Evolutionary conservation across 306 rosid species (phyloP).

Genomic region (Herpetospermum pedunculosum): DNA sequence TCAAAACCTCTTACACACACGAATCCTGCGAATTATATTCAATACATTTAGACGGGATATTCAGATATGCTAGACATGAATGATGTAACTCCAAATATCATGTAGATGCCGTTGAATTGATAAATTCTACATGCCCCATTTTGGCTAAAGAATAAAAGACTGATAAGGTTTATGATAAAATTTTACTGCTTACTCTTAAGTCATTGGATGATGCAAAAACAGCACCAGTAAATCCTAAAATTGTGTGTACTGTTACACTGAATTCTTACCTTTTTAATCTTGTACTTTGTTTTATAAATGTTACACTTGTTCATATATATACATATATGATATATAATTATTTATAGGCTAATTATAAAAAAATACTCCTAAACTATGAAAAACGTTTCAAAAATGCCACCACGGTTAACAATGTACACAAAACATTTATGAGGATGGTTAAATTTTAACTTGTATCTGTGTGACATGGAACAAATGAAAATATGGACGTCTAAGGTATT

Average conservation of each 20-base stretch:
- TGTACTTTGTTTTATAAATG: neutral
- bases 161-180: neutral
- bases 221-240: neutral
- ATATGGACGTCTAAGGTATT: no score
- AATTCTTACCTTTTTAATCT: neutral
- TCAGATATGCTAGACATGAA: neutral
- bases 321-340: no score
- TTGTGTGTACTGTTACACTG: neutral
- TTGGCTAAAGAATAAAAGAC: neutral
- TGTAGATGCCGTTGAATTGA: neutral
- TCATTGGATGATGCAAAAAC: no score
- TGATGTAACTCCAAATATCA: no score
- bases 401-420: no score
- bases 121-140: neutral
- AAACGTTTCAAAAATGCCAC: no score
- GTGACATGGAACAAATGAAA: no score
- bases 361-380: no score
- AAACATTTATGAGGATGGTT: no score
- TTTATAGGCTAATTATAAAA: no score
- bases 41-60: neutral
- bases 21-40: conserved; percentile 1
- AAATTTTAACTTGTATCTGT: no score
- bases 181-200: neutral
- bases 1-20: conserved; percentile 18
- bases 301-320: neutral